Percentiles rank a stretch among this genome's conserved stretches.
These are phyloP conservation scores for Penicillium angulare DNA, from an alignment of 495 filamentous ascomycete species.

Conservation along the genomic window DNA sequence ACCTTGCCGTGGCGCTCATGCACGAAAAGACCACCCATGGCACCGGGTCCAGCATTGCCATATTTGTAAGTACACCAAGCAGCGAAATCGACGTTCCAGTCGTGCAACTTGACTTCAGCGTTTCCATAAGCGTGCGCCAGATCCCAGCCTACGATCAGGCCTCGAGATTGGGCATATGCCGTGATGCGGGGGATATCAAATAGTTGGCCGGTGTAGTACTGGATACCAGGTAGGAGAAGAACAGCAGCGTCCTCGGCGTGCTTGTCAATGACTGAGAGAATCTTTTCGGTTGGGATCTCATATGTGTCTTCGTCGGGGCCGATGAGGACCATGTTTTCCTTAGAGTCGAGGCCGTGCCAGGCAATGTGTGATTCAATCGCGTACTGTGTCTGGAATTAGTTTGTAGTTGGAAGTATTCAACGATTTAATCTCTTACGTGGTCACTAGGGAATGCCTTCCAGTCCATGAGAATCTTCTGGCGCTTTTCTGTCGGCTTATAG, in stretches of 20 bases:
- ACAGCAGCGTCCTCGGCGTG: constrained; percentile 76
- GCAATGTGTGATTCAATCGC: constrained; percentile 86
- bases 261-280: constrained; percentile 70
- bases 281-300: constrained; percentile 66
- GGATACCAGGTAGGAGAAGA: constrained; percentile 84
- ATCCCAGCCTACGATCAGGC: constrained; percentile 87
- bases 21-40: constrained; percentile 84
- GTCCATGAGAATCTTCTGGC: constrained; percentile 88
- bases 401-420: background rate
- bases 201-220: constrained; percentile 92
- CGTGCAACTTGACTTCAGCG: constrained; percentile 75
- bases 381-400: constrained; percentile 55
- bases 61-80: constrained; percentile 99
- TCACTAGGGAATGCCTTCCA: constrained; percentile 94
- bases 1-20: constrained; percentile 68
- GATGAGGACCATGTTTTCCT: constrained; percentile 73
- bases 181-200: constrained; percentile 90
- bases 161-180: constrained; percentile 67
- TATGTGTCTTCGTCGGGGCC: constrained; percentile 54
- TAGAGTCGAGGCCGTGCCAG: constrained; percentile 68
- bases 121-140: constrained; percentile 95
- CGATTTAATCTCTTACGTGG: constrained; percentile 53
- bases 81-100: constrained; percentile 94
- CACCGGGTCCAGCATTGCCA: constrained; percentile 83
- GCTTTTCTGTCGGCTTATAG: constrained; percentile 72